Conservation (phyloP, 2,329 filamentous ascomycete species). For the Exophiala sp. region DNA sequence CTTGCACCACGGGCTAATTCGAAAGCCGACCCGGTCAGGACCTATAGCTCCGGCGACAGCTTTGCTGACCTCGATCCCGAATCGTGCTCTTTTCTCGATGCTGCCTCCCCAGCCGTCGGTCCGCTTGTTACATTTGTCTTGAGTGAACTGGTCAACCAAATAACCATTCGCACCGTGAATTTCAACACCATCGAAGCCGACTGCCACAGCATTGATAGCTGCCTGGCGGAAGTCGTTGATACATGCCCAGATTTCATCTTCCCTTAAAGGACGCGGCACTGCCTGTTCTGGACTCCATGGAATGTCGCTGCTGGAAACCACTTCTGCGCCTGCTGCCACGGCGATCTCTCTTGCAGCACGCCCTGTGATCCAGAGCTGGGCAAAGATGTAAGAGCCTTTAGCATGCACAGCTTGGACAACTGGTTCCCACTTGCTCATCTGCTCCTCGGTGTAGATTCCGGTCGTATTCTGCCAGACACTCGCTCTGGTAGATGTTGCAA, state of each 20-base stretch:
- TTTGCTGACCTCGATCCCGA: slow-evolving; percentile 48
- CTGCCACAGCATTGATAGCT: slow-evolving; percentile 51
- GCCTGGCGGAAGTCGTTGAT: slow-evolving; percentile 39
- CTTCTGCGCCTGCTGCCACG: background rate
- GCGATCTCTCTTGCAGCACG: slow-evolving; percentile 40
- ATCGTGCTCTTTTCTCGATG: slow-evolving; percentile 51
- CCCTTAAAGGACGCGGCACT: slow-evolving; percentile 33
- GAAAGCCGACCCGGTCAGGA: slow-evolving; percentile 44
- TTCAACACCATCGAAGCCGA: slow-evolving; percentile 54
- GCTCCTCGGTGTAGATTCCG: slow-evolving; percentile 30
- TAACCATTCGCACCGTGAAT: slow-evolving; percentile 51
- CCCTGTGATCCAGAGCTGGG: slow-evolving; percentile 44
- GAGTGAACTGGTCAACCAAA: slow-evolving; percentile 52
- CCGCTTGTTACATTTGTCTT: slow-evolving; percentile 49
- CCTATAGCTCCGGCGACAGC: slow-evolving; percentile 31
- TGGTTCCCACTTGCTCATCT: slow-evolving; percentile 49
- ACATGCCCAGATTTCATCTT: slow-evolving; percentile 38
- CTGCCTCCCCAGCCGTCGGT: slow-evolving; percentile 51
- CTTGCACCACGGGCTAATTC: slow-evolving; percentile 49
- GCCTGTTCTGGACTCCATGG: slow-evolving; percentile 6
- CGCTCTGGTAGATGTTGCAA: background rate
- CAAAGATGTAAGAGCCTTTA: slow-evolving; percentile 47
- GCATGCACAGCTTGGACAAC: slow-evolving; percentile 51
- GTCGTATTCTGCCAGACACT: slow-evolving; percentile 6
- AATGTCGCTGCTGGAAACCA: slow-evolving; percentile 8